Percentiles rank a stretch among this genome's conserved stretches.
Conservation (phyloP, 2,329 filamentous ascomycete genomes). For the Neonectria ditissima region DNA sequence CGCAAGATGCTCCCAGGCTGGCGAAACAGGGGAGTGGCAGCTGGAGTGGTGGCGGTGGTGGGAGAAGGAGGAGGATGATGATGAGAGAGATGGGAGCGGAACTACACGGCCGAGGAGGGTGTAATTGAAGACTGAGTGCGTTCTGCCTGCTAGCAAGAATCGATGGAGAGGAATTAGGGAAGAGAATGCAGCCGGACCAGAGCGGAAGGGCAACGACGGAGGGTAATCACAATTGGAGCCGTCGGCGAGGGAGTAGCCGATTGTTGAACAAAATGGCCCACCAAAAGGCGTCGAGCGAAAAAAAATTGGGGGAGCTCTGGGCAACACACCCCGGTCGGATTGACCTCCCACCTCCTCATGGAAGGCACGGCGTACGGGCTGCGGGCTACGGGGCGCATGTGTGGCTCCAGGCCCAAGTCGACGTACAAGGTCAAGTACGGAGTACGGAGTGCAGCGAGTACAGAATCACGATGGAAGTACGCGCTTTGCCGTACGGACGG, state of each 20-base stretch:
- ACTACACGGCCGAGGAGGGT: slow-evolving; percentile 39
- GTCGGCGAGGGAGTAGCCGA: slow-evolving; percentile 45
- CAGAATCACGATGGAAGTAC: too few species aligned
- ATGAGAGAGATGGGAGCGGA: slow-evolving; percentile 40
- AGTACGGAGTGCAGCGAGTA: too few species aligned
- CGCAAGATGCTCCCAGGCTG: slow-evolving; percentile 42
- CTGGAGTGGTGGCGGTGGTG: slow-evolving; percentile 39
- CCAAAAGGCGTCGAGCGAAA: slow-evolving; percentile 47
- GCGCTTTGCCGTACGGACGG: background rate
- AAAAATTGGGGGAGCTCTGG: slow-evolving; percentile 51
- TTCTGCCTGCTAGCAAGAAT: slow-evolving; percentile 45
- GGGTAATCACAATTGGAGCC: slow-evolving; percentile 46
- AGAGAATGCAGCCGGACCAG: slow-evolving; percentile 34
- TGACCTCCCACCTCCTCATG: slow-evolving; percentile 30
- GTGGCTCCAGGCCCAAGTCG: background rate
- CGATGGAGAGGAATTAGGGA: slow-evolving; percentile 41
- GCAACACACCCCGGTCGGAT: slow-evolving; percentile 34
- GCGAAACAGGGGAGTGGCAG: slow-evolving; percentile 38
- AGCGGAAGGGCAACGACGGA: slow-evolving; percentile 21
- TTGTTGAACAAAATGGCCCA: slow-evolving; percentile 53
- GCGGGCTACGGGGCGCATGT: slow-evolving; percentile 16
- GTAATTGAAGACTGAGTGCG: slow-evolving; percentile 43
- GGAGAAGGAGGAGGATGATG: slow-evolving; percentile 29
- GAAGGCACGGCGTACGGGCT: slow-evolving; percentile 23
- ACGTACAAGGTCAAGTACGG: slow-evolving; percentile 6